Evolutionary conservation across 108 stramenopile genomes (phyloP), one percentile per base, ranked within the genome.

Genomic region (Cyclotella distinguenda): DNA sequence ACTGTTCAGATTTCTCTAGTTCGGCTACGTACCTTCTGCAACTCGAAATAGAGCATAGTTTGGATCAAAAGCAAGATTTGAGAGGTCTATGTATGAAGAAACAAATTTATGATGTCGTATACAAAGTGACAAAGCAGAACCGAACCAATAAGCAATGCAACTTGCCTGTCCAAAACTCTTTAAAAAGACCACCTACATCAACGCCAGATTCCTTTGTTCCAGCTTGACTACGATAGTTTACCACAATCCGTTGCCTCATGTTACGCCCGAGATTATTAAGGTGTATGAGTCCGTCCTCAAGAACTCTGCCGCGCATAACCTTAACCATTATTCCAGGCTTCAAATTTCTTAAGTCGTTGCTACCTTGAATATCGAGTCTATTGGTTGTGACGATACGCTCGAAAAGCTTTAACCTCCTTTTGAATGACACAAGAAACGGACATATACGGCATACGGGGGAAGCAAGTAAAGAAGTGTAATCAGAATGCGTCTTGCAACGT

Each of bases 101-200:
- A 10, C 15, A 6, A 6, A 3, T 2, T 27, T 26, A 16, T 61
- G 51, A 18, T 6, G 47, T 28, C 21, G 32, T 46, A 18, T 34
- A 13, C 8, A n/a, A n/a, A n/a, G n/a, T n/a, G n/a, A n/a, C n/a
- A n/a, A n/a, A n/a, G n/a, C n/a, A n/a, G n/a, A n/a, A n/a, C n/a
- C n/a, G n/a, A n/a, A n/a, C n/a, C n/a, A n/a, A n/a, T n/a, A n/a
- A n/a, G n/a, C n/a, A n/a, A n/a, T 18, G 39, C 4, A 18, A 44
- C 69, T 42, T 36, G 63, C 70, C 63, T 19, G 89, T 86, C 89
- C 89, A 96, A 62, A 97, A 97, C 52, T 99, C 98, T 82, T 99
- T 99, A 77, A 98, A 98, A 10, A 99, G 82, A 5, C 98, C 98
- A 18, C 98, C 98, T 34, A 95, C 95, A 79, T 99, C 98, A 47